Evolutionary conservation across 805 yeast species (phyloP).

Genomic region (Danielia oregonensis): DNA sequence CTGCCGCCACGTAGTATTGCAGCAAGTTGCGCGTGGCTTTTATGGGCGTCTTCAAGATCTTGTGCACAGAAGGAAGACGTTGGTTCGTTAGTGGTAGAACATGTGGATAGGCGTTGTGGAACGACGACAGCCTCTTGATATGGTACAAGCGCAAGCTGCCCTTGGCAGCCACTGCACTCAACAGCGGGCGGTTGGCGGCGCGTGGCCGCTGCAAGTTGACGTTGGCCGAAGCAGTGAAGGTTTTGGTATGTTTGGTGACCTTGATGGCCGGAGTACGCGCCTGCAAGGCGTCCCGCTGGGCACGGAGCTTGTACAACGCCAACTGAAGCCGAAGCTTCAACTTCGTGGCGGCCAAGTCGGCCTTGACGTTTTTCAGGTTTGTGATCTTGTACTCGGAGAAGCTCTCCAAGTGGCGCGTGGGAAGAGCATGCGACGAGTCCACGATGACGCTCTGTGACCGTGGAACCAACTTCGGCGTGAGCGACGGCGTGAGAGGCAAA

Average conservation of each 20-base stretch:
- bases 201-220: conserved; percentile 13
- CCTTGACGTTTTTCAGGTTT: conserved; percentile 24
- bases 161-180: conserved; percentile 19
- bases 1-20: conserved; percentile 5
- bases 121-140: conserved; percentile 34
- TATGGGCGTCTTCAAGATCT: conserved; percentile 42
- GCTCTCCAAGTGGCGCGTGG: conserved; percentile 14
- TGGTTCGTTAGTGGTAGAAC: conserved; percentile 11
- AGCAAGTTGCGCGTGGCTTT: conserved; percentile 24
- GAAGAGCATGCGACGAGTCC: conserved; percentile 6
- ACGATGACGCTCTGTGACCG: conserved; percentile 11
- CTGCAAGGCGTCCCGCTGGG: conserved; percentile 9
- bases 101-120: conserved; percentile 18
- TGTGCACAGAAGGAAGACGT: conserved; percentile 37
- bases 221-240: conserved; percentile 11
- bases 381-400: conserved; percentile 26
- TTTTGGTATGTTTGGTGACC: conserved; percentile 6
- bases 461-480: conserved; percentile 14
- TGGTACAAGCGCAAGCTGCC: conserved; percentile 32
- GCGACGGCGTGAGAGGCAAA: conserved; percentile 16
- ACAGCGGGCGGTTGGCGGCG: conserved; percentile 6
- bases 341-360: conserved; percentile 41
- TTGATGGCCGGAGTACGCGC: conserved; percentile 11
- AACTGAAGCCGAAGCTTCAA: conserved; percentile 40
- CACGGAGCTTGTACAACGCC: conserved; percentile 38